Evolutionary conservation across 345 rosid genomes (phyloP), one percentile per base, ranked within the genome.

Genomic region (Salix purpurea): DNA sequence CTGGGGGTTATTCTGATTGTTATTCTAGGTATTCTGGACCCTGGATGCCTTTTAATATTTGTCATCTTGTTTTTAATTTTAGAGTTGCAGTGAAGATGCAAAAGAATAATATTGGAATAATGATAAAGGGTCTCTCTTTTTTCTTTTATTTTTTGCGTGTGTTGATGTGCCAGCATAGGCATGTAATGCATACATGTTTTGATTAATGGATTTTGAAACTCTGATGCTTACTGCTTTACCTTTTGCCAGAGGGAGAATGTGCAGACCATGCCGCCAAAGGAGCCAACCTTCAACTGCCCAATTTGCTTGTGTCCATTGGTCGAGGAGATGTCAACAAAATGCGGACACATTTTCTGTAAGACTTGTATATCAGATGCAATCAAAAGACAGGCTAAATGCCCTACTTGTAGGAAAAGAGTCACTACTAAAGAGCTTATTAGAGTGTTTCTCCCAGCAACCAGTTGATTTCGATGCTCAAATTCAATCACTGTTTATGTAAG

Each of bases 331-430:
- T 86, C 98, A 18, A 96, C 99, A 23, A 94, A 87, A 78, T 96
- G 99, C 81, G 99, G 99, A 66, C 99, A 96, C 73, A 96, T 96
- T 54, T 96, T 94, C 88, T 96, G 99, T 78, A 87, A 84, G 80
- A 58, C 32, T 52, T 96, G 99, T 83, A 91, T 96, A 40, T 86
- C 56, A 87, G 71, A 74, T 37, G 98, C 96, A 4, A 76, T 94
- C 46, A 72, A 87, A 61, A 21, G 62, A 26, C 94, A 91, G 84
- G 81, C 78, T 37, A 92, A 89, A 83, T 96, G 99, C 78, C 99
- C 98, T 2, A 88, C 98, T 0, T 96, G 99, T 84, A 78, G 99
- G 86, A 94, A 96, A 84, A 89, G 74, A 61, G 86, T 92, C 18
- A 70, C 82, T n/a, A 69, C 32, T 36, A 93, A 83, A 77, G 93